phyloP scores from a whole-genome alignment of 495 filamentous ascomycete species.

The Penicillium dipodomyicola region DNA sequence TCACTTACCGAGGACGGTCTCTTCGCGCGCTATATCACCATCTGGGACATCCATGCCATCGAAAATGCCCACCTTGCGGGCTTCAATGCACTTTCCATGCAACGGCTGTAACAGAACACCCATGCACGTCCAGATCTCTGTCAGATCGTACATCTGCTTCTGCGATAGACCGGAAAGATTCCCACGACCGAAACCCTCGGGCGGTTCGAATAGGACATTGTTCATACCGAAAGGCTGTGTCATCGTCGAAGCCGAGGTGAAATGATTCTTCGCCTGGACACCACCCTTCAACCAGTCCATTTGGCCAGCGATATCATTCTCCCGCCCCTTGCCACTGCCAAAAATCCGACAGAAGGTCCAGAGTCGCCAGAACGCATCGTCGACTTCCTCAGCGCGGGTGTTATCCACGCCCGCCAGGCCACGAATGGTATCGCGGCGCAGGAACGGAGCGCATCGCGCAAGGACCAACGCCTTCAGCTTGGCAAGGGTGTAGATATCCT shows the following conservation, averaged over 20 bases:
- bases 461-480: constrained; percentile 60
- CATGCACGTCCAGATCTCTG: constrained; percentile 65
- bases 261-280: constrained; percentile 39
- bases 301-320: constrained; percentile 62
- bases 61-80: constrained; percentile 56
- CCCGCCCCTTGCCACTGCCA: constrained; percentile 56
- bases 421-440: constrained; percentile 56
- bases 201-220: constrained; percentile 56
- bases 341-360: constrained; percentile 72
- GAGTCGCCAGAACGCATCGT: constrained; percentile 65
- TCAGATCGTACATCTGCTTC: constrained; percentile 62
- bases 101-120: constrained; percentile 56
- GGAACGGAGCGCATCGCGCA: constrained; percentile 55
- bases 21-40: constrained; percentile 54
- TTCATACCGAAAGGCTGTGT: constrained; percentile 51
- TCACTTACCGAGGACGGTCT: constrained; percentile 51
- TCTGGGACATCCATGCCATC: constrained; percentile 44
- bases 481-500: constrained; percentile 58
- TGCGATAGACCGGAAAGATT: constrained; percentile 55
- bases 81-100: constrained; percentile 55
- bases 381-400: constrained; percentile 51
- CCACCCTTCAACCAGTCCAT: constrained; percentile 66
- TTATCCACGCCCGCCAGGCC: constrained; percentile 54
- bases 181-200: constrained; percentile 57
- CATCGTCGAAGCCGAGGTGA: constrained; percentile 33